Evolutionary conservation across 352 stramenopile species (phyloP), one percentile per base, ranked within the genome.

Genomic region (Pilasporangium apinafurcum): DNA sequence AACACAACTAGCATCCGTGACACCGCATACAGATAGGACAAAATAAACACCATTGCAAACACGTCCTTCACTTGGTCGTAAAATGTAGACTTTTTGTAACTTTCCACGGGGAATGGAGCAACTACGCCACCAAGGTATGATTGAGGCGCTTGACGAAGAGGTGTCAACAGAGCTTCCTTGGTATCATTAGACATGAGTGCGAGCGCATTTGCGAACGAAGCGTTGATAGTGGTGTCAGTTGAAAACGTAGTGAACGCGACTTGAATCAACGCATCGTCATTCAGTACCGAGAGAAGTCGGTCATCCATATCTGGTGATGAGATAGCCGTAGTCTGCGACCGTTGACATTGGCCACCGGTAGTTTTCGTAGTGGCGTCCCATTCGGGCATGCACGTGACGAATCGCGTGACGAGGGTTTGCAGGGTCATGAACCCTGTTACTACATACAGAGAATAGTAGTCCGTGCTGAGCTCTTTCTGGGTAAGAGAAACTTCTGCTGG

Each of bases 21-120:
- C 17, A 95, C 74, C 5, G 70, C 84, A 61, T 95, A 97, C 49
- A 97, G 39, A 43, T 96, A 97, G 20, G 86, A 74, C 20, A 97
- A 59, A 41, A 97, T 81, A 53, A 96, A 97, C 17, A 97, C 76
- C 31, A 97, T 68, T 2, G 78, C 60, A 35, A 95, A 94, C 8
- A 92, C 65, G 31, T 77, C 61, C 24, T 65, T 59, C 21, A 94
- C 68, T 28, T 65, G 48, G 32, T 80, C 64, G 48, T 89, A 95
- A 41, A 96, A 95, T 8, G 63, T 55, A 3, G 76, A 83, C 40
- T 52, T 69, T n/a, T 72, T 40, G 46, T 71, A 85, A 1, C 16
- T 28, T 39, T 83, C 53, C 18, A 83, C 74, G 2, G 77, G 73
- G 25, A 86, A 86, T 3, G 77, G 70, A 1, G 59, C 54, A 1